These are phyloP conservation scores for Vaccinium vitisidaea DNA, from an alignment of 148 eudicot species.

Conservation along the genomic window DNA sequence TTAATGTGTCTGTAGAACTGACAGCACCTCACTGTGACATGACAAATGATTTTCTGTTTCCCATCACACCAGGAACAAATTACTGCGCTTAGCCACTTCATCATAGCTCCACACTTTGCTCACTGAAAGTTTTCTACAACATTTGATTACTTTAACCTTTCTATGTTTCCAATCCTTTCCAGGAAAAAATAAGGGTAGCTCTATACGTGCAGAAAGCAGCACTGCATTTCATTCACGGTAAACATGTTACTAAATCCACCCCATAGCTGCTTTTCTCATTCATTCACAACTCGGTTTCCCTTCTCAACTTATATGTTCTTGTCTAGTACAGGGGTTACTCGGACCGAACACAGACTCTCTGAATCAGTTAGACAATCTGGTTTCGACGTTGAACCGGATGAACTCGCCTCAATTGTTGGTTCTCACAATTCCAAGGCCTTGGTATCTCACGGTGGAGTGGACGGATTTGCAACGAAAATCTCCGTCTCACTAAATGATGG, in stretches of 20 bases:
- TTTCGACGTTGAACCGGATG: constrained; percentile 56
- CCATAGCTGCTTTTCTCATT: neutral
- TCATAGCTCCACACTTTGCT: neutral
- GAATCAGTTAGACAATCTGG: constrained; percentile 57
- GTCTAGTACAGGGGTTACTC: constrained; percentile 40
- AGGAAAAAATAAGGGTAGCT: constrained; percentile 83
- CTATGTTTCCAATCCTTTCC: constrained; percentile 17
- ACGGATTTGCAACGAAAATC: constrained; percentile 49
- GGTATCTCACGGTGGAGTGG: constrained; percentile 49
- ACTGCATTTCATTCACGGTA: constrained; percentile 78
- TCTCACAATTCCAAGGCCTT: constrained; percentile 38
- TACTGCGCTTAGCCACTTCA: neutral
- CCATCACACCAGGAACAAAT: neutral
- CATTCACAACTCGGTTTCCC: neutral
- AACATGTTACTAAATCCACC: neutral
- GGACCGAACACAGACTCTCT: constrained; percentile 33
- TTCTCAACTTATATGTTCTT: constrained; percentile 9
- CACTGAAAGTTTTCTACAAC: neutral
- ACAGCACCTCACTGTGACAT: neutral
- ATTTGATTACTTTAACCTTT: neutral
- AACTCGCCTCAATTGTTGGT: constrained; percentile 53
- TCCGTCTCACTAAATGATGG: constrained; percentile 46
- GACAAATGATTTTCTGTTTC: neutral
- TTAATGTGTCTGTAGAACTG: no score
- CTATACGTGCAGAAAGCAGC: constrained; percentile 81